Percentiles rank a stretch among this genome's conserved stretches.
phyloP scores from a whole-genome alignment of 1,284 basidiomycete genomes.

The Tilletia caries region DNA sequence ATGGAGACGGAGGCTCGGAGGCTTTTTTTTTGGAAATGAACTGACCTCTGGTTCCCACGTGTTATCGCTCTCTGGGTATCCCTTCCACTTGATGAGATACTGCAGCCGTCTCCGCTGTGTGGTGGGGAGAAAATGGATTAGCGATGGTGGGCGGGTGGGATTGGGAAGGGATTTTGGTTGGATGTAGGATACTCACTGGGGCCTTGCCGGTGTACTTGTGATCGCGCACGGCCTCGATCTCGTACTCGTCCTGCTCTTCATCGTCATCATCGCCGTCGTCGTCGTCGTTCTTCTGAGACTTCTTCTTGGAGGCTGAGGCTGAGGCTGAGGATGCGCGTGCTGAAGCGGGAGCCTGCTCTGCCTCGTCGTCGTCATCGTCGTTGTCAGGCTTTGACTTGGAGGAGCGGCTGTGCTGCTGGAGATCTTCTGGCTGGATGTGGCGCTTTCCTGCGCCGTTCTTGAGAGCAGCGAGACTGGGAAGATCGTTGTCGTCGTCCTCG shows the following conservation, averaged over 20 bases:
- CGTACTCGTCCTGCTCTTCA: slow-evolving; percentile 27
- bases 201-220: slow-evolving; percentile 21
- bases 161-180: no score
- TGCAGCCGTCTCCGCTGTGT: slow-evolving; percentile 21
- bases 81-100: slow-evolving; percentile 38
- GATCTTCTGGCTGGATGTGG: no score
- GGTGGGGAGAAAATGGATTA: neutral
- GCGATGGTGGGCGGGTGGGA: no score
- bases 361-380: neutral
- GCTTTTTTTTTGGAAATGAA: neutral
- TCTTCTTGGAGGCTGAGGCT: neutral
- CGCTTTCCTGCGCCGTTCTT: neutral
- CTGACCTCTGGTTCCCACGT: slow-evolving; percentile 35
- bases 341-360: neutral
- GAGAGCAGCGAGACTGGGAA: neutral
- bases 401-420: neutral
- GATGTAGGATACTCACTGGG: slow-evolving; percentile 17
- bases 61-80: slow-evolving; percentile 26
- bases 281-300: neutral
- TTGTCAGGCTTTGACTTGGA: neutral
- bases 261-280: slow-evolving; percentile 18
- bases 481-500: slow-evolving; percentile 20
- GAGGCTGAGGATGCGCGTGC: no score
- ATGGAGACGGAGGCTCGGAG: neutral
- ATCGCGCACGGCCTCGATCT: slow-evolving; percentile 26